These are phyloP conservation scores for Fusarium marasasianum DNA, from an alignment of 2,329 filamentous ascomycete species.

Conservation along the genomic window DNA sequence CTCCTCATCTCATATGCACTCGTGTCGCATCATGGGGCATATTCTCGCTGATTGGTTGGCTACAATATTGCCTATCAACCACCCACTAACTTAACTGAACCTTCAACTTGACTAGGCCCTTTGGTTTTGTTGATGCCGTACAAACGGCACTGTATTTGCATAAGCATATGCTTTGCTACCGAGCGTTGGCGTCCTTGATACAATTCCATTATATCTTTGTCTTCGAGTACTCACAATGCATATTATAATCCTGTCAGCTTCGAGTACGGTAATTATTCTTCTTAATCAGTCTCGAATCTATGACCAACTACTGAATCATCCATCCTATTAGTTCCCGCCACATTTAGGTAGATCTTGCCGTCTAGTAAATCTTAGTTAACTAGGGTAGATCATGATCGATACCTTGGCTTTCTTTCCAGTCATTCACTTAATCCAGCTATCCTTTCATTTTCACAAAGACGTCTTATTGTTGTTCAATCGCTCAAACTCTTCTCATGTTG, in stretches of 20 bases:
- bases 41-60: conserved; percentile 33
- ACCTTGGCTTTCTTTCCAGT: not conserved
- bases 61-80: conserved; percentile 26
- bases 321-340: conserved; percentile 9
- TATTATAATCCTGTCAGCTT: not conserved
- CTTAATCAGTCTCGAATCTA: not conserved
- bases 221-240: not conserved
- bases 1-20: not conserved
- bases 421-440: not conserved
- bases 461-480: not conserved
- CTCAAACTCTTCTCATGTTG: conserved; percentile 20
- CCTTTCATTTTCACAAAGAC: not conserved
- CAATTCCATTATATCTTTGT: not conserved
- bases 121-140: not conserved
- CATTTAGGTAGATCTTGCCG: not conserved
- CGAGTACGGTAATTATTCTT: not conserved
- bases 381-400: not conserved
- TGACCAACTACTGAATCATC: conserved; percentile 7
- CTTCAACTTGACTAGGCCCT: not conserved
- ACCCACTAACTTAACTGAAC: not conserved
- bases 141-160: not conserved
- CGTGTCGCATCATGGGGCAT: not conserved
- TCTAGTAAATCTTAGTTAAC: not conserved
- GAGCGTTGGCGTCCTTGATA: not conserved
- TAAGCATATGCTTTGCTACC: not conserved